A percentile compares a stretch with the other conserved stretches of the same genome.
Evolutionary conservation across 768 basidiomycete genomes (phyloP).

Genomic region (Amanita fuliginea): DNA sequence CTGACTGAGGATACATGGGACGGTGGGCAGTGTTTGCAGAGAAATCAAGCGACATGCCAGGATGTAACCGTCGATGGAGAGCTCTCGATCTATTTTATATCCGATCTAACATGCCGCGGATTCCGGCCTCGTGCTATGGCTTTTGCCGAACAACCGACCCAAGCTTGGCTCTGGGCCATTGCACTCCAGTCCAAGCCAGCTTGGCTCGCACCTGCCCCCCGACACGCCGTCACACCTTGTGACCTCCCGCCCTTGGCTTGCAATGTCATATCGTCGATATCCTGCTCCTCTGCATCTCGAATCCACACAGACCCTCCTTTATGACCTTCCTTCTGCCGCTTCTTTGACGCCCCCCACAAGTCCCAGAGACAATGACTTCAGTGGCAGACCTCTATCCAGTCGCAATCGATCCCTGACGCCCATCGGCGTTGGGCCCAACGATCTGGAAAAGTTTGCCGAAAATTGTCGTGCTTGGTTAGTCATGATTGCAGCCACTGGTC

Average conservation of each 20-base stretch:
- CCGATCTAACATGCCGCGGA: conserved; percentile 15
- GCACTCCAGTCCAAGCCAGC: too few species aligned
- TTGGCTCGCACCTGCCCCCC: too few species aligned
- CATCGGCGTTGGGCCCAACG: conserved; percentile 48
- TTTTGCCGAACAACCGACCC: conserved; percentile 3
- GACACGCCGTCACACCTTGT: too few species aligned
- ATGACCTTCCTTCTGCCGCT: conserved; percentile 57
- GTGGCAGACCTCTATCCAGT: conserved; percentile 39
- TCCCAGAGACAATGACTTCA: conserved; percentile 34
- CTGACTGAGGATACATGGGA: conserved; percentile 38
- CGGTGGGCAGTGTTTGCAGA: conserved; percentile 26
- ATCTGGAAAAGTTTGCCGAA: conserved; percentile 71
- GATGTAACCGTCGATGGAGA: background rate
- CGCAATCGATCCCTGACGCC: conserved; percentile 65
- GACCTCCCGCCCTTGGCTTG: too few species aligned
- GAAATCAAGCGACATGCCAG: conserved; percentile 44
- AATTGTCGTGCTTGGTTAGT: conserved; percentile 69
- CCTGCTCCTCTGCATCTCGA: conserved; percentile 48
- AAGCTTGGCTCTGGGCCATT: too few species aligned
- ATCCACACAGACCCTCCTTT: conserved; percentile 55
- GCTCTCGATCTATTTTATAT: conserved; percentile 2
- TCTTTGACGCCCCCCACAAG: conserved; percentile 50
- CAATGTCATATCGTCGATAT: too few species aligned
- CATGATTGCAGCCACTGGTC: background rate
- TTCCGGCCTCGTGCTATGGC: conserved; percentile 12